Conservation (phyloP, 768 basidiomycete species). For the Tricholoma hemisulphureum region DNA sequence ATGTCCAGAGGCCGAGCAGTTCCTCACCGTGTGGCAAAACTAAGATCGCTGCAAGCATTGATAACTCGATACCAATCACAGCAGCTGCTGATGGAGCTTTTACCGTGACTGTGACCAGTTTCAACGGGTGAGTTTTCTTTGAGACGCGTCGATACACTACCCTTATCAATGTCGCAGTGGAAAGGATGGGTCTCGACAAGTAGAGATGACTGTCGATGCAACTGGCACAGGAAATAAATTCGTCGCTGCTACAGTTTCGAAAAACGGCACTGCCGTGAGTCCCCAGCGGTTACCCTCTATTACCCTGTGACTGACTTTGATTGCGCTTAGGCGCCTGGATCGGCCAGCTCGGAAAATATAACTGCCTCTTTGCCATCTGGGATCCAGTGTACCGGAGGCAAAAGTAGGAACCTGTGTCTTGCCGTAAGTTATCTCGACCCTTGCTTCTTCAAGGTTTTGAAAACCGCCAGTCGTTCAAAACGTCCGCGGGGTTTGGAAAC, state of each 20-base stretch:
- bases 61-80: slow-evolving; percentile 36
- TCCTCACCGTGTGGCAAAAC: slow-evolving; percentile 41
- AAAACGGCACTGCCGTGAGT: slow-evolving; percentile 50
- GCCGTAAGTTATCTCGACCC: slow-evolving; percentile 31
- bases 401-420: slow-evolving; percentile 44
- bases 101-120: slow-evolving; percentile 40
- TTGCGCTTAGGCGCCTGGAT: slow-evolving; percentile 35
- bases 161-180: slow-evolving; percentile 28
- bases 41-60: slow-evolving; percentile 39
- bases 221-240: slow-evolving; percentile 42
- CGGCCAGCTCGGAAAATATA: slow-evolving; percentile 38
- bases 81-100: slow-evolving; percentile 43
- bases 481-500: slow-evolving; percentile 52
- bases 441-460: neutral
- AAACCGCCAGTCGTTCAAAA: slow-evolving; percentile 39
- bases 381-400: slow-evolving; percentile 51
- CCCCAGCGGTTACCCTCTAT: neutral
- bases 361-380: slow-evolving; percentile 45
- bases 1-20: slow-evolving; percentile 25
- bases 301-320: neutral
- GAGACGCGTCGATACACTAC: neutral
- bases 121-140: slow-evolving; percentile 38
- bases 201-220: slow-evolving; percentile 46
- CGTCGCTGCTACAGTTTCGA: slow-evolving; percentile 36
- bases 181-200: slow-evolving; percentile 46